phyloP scores from a whole-genome alignment of 768 basidiomycete species.

The Hortiboletus flavorubellus region DNA sequence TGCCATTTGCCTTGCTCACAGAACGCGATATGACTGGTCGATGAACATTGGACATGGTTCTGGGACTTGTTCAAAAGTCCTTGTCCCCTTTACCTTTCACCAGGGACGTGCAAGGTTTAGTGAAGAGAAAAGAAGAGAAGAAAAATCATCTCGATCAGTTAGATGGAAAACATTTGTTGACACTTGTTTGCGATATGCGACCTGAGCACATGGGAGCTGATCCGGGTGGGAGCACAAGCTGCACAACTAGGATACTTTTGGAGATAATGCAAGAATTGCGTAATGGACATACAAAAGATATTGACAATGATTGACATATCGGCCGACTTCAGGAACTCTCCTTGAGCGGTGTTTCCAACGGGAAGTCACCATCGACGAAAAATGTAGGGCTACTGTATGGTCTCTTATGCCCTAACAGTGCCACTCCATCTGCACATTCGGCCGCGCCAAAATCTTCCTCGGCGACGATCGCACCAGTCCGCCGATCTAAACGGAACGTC shows the following conservation, averaged over 20 bases:
- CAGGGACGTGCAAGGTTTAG: conserved; percentile 39
- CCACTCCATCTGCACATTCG: conserved; percentile 9
- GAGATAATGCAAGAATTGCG: neutral
- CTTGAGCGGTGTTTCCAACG: conserved; percentile 2
- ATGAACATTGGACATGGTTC: conserved; percentile 25
- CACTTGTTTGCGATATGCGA: conserved; percentile 16
- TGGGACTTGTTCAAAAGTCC: conserved; percentile 7
- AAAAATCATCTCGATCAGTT: conserved; percentile 11
- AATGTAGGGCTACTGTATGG: conserved; percentile 1
- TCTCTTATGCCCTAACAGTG: conserved; percentile 13
- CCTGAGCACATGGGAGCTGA: no score
- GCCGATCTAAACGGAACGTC: conserved; percentile 51
- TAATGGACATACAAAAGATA: neutral
- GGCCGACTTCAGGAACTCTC: neutral
- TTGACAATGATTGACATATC: neutral
- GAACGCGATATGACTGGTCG: conserved; percentile 47
- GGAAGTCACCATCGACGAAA: conserved; percentile 2
- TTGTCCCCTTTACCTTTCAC: conserved; percentile 49
- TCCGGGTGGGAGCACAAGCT: neutral
- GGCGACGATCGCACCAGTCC: conserved; percentile 61
- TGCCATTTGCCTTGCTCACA: conserved; percentile 35
- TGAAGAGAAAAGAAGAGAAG: conserved; percentile 47
- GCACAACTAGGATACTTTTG: no score
- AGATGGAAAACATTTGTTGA: conserved; percentile 19
- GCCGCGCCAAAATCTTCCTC: conserved; percentile 38